A percentile compares a stretch with the other conserved stretches of the same genome.
Conservation (phyloP, 176 grass and related monocot species). For the Cenchrus fungigraminus region DNA sequence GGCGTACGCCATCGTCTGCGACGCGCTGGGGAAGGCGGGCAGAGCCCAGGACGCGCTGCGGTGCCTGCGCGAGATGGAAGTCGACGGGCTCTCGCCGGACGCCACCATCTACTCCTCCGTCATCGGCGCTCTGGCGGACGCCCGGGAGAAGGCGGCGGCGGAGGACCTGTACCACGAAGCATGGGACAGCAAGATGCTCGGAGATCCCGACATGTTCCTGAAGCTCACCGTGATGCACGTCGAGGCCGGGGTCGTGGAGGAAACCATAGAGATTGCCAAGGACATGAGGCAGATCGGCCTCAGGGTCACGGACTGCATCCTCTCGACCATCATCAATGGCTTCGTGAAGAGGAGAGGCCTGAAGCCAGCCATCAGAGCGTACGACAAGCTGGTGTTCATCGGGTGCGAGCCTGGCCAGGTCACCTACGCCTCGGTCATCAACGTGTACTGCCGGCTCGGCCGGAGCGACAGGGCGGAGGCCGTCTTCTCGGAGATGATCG, state of each 20-base stretch:
- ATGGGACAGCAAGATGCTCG: slow-evolving; percentile 57
- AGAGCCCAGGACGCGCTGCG: slow-evolving; percentile 67
- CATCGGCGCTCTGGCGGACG: slow-evolving; percentile 68
- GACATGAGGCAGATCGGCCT: slow-evolving; percentile 71
- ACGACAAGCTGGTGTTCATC: slow-evolving; percentile 49
- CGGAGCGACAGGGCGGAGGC: slow-evolving; percentile 68
- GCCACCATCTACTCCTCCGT: slow-evolving; percentile 66
- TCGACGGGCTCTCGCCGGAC: slow-evolving; percentile 49
- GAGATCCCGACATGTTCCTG: slow-evolving; percentile 77
- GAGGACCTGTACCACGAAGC: slow-evolving; percentile 79
- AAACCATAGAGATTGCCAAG: slow-evolving; percentile 61
- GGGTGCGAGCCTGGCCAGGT: slow-evolving; percentile 92
- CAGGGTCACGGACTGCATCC: slow-evolving; percentile 75
- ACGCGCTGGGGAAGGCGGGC: slow-evolving; percentile 60
- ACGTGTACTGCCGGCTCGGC: slow-evolving; percentile 77
- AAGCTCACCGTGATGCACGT: slow-evolving; percentile 81
- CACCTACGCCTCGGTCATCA: slow-evolving; percentile 87
- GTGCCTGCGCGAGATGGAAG: slow-evolving; percentile 80
- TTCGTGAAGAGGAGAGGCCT: slow-evolving; percentile 76
- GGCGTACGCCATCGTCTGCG: slow-evolving; percentile 66
- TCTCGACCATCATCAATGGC: slow-evolving; percentile 78
- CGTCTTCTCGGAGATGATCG: slow-evolving; percentile 80
- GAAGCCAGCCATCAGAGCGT: slow-evolving; percentile 76
- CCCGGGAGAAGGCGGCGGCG: slow-evolving; percentile 53
- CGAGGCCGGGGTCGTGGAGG: slow-evolving; percentile 61